Base-by-base conservation (phyloP, 2,329 filamentous ascomycete species). In the Calonectria crousiana region DNA sequence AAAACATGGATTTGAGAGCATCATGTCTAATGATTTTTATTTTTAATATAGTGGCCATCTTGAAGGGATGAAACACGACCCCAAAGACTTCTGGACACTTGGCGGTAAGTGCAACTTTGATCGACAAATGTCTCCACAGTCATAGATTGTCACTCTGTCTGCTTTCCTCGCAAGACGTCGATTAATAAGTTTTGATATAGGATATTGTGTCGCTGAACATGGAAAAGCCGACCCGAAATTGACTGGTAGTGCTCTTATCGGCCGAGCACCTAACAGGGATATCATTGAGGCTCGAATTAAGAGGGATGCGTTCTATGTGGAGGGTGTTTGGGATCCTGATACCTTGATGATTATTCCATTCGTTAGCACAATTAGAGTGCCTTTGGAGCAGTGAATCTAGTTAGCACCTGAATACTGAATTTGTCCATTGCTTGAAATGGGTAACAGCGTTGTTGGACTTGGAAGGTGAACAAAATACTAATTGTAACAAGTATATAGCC, bases 331-430 rank as follows among this genome's bases (percentile, higher is more conserved):
- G 53, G 53, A 60, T 18, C 53, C 53, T 0, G 53, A 60, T n/a
- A 60, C 53, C n/a, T 60, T 60, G 53, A 60, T 60, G 11, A 60
- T 60, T 32, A 38, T 60, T 18, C 53, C 53, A 11, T 60, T 60
- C 16, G 53, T 60, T 6, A 60, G 53, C 53, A 60, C 53, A 2
- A 36, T 60, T 20, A 60, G 53, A 36, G 4, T 60, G 30, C 53
- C 53, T 6, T 38, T 60, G 32, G 32, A 60, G 20, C 23, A 60
- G 32, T 18, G 20, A 23, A 18, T 47, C 3, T 47, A 44, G 13
- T 18, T 41, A 44, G 38, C 3, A 44, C 6, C 2, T 44, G 4
- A 44, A 44, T 44, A 8, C 18, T n/a, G 38, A 44, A 44, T 44
- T 18, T 20, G 1, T 44, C 2, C 1, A 16, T 44, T 20, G 41